Conservation (phyloP, 179 eudicot genomes). For the Camellia oleifera region DNA sequence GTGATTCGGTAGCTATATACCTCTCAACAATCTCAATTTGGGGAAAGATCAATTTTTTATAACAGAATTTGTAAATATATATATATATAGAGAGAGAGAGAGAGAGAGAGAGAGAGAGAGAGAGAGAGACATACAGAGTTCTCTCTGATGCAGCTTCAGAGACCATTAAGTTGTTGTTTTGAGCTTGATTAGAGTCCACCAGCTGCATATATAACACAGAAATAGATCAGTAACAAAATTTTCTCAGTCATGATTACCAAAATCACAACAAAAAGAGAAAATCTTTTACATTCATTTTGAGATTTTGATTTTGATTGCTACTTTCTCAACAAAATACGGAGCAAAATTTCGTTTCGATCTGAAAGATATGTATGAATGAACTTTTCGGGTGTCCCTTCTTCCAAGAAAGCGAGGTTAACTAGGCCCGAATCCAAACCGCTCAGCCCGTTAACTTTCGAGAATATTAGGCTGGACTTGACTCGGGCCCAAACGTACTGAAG, state of each 20-base stretch:
- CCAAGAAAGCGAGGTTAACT: background rate
- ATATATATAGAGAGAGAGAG: background rate
- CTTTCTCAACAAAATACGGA: background rate
- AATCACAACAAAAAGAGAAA: background rate
- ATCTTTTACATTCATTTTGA: background rate
- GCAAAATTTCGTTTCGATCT: background rate
- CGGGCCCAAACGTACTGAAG: background rate
- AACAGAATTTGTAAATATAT: background rate
- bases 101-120: background rate
- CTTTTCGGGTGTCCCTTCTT: background rate
- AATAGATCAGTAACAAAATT: background rate
- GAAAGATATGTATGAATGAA: background rate
- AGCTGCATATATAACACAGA: background rate
- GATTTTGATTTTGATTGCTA: background rate
- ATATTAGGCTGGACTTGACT: background rate
- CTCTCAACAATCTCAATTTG: too few species aligned
- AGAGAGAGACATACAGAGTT: slow-evolving; percentile 16
- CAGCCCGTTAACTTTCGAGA: background rate
- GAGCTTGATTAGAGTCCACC: slow-evolving; percentile 18
- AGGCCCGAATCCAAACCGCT: background rate
- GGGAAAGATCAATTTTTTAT: too few species aligned
- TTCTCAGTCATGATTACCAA: background rate
- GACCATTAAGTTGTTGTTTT: background rate
- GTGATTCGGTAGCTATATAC: too few species aligned
- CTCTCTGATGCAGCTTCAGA: slow-evolving; percentile 22